Base-by-base conservation (phyloP, 192 early-diverging fungal species). In the Umbelopsis isabellina region DNA sequence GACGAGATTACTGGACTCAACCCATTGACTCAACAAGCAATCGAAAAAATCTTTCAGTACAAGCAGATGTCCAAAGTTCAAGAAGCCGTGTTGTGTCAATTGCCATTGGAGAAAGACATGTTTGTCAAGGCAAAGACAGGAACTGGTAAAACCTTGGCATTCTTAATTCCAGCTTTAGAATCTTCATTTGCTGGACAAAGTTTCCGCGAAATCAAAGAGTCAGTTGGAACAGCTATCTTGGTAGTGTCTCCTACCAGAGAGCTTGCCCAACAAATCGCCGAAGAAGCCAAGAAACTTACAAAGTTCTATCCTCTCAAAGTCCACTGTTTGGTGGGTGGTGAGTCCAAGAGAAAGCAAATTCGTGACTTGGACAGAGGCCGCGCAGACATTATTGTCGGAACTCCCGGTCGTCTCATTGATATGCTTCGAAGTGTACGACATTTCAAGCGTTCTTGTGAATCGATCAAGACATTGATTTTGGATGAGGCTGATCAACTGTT, bases 61-160 rank as follows among this genome's bases (percentile, higher is more conserved):
- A 74, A 86, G 44, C 79, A 78, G 11, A 94, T 95, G 86, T 91
- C 94, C 65, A 82, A 88, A 72, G 95, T 97, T 4, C 97, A 98
- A 74, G 75, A 91, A 35, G 87, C 88, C 74, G 91, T 98, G n/a
- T 77, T 94, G 46, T 85, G 83, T 6, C 76, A 83, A 37, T 72
- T 94, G 37, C 92, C 93, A 21, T 86, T 89, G 22, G 79, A 85
- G 16, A 75, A 73, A 10, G 97, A 99, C 73, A 83, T 98, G 68
- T 89, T 99, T 80, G 92, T 97, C 69, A 91, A 95, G 70, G 95
- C 96, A 10, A 97, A 98, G 81, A 99, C 97, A 13, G 97, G 97
- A 73, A 97, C 96, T 0, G 97, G 97, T 49, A 99, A 99, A 79
- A 99, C 96, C 0, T 79, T 94, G 20, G 97, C 95, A n/a, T 99